Evolutionary conservation across 2,329 filamentous ascomycete genomes (phyloP), one percentile per base, ranked within the genome.

Genomic region (Neoscytalidium dimidiatum): DNA sequence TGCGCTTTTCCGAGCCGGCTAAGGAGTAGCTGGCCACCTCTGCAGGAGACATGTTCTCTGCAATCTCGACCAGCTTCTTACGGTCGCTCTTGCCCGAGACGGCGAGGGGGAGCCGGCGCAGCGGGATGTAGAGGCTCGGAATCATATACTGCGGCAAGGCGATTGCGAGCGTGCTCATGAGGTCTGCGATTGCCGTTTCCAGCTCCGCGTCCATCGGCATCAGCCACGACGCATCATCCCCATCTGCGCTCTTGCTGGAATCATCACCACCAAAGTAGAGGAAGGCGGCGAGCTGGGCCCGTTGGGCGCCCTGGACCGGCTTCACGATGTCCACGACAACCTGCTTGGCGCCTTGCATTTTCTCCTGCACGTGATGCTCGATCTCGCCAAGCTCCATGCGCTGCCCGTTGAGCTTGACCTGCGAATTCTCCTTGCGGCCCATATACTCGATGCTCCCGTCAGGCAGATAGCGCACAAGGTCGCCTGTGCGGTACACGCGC

Each of bases 41-140:
- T 17, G 29, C 29, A 21, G 29, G 17, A 35, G 29, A 33, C 49
- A 19, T 21, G 74, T 70, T 71, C 17, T 69, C 70, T 17, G 71
- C 70, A 0, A 70, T 65, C 9, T 33, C 49, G 1, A 65, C 56
- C 13, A 73, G 65, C 8, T 67, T 70, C 28, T 76, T 74, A 21
- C 81, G 69, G 23, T 77, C 78, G 61, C 82, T 33, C 29, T 53
- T 53, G 49, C 31, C 67, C 2, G 84, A 77, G 17, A 80, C 75
- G 5, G 80, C 77, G 17, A 83, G 75, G 19, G 80, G 49, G 3
- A 53, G 17, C 17, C n/a, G 38, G 13, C 53, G 29, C 31, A 53
- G 49, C 8, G 49, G 49, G 4, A 53, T 23, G 31, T 35, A 53
- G 19, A 33, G n/a, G n/a, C 29, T 53, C 14, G 49, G 49, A 7